Evolutionary conservation across 2,329 filamentous ascomycete species (phyloP), one percentile per base, ranked within the genome.

Genomic region (Seiridium cupressi): DNA sequence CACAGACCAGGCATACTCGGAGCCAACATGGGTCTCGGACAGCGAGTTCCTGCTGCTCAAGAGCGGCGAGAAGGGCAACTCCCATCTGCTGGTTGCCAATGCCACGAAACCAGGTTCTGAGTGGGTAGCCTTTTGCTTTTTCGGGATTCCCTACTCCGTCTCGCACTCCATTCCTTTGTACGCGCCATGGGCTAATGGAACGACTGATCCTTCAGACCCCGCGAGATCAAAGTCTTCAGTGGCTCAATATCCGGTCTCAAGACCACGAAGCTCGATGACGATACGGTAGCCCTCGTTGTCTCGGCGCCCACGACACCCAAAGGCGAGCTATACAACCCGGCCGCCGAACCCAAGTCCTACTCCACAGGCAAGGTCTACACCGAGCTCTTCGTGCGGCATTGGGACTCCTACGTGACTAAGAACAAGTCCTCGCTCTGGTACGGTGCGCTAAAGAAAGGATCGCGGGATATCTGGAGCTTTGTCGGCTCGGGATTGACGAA

Each of bases 351-450:
- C 63, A 85, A 87, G 69, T 78, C 84, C 2, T 75, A 80, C 32
- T 88, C 88, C 26, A 84, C 85, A 3, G 92, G 86, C 35, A 88
- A 84, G 67, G 82, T 92, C 31, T 95, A 95, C 73, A 86, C 85
- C 26, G 85, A 84, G 53, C 84, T 93, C 34, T 95, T 91, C 68
- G 90, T 91, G 35, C 85, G 92, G 11, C 91, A 96, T 69, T 96
- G 92, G 92, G 91, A 96, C 71, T 74, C 82, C n/a, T 96, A 89
- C 76, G 79, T 87, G 34, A 86, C 84, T 1, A 83, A 87, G 51
- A 88, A 91, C 68, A 86, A 83, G 62, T 89, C 88, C 68, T 84
- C 89, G 2, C 81, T 97, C 3, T 72, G 75, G 59, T 73, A 72
- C 51, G 67, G 70, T 5, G 64, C 68, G 4, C 61, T 67, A 34